Evolutionary conservation across 202 grass and related monocot species (phyloP).

Genomic region (Brachypodium distachyon): DNA sequence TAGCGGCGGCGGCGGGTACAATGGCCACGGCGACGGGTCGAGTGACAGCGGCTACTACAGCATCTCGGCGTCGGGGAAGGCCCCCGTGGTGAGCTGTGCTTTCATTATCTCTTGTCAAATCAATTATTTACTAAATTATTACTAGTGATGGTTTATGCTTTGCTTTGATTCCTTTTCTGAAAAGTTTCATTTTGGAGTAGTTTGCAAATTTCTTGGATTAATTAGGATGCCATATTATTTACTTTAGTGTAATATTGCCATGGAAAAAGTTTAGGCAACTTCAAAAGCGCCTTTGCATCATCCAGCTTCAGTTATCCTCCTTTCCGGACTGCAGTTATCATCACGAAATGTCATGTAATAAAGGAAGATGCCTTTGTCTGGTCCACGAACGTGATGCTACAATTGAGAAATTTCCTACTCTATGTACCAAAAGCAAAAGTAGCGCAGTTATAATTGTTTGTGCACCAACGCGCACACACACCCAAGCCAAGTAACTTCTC

Average conservation of each 20-base stretch:
- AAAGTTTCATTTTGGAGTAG: neutral
- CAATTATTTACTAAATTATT: no score
- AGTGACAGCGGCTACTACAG: conserved; percentile 48
- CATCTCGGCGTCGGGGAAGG: conserved; percentile 32
- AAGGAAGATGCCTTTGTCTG: neutral
- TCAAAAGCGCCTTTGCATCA: neutral
- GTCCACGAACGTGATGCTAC: neutral
- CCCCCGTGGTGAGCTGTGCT: conserved; percentile 2
- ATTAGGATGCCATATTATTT: neutral
- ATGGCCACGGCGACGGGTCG: conserved; percentile 22
- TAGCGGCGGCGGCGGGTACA: neutral
- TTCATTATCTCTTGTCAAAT: neutral
- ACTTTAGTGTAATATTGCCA: neutral
- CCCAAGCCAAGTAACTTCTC: no score
- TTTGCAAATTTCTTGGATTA: neutral
- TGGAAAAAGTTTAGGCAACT: neutral
- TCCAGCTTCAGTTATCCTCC: no score
- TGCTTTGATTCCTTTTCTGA: neutral
- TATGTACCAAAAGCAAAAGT: neutral
- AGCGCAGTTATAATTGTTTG: no score
- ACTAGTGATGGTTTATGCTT: neutral
- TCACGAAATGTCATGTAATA: neutral
- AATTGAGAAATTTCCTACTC: neutral
- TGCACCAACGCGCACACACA: no score
- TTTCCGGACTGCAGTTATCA: no score